Percentiles rank a stretch among this genome's conserved stretches.
Conservation (phyloP, 2,329 filamentous ascomycete genomes). For the Colletotrichum noveboracense region DNA sequence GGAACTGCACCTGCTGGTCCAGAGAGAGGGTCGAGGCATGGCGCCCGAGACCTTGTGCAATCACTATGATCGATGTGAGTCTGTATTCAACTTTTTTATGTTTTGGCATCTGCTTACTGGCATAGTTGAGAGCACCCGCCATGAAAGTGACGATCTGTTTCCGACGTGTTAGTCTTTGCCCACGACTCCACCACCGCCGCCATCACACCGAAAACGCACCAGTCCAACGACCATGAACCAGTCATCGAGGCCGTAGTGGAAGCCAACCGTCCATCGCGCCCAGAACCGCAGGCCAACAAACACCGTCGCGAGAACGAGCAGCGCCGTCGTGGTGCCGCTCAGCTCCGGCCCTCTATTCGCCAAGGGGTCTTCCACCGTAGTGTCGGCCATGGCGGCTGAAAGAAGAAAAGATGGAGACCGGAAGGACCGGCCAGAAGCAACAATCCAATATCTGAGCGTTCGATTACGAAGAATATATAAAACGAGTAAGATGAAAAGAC, state of each 20-base stretch:
- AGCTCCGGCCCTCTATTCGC: constrained; percentile 12
- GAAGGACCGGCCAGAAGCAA: not conserved
- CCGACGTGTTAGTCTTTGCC: not conserved
- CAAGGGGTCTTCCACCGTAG: not conserved
- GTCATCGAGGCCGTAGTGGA: constrained; percentile 14
- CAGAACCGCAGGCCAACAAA: constrained; percentile 13
- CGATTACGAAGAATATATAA: not conserved
- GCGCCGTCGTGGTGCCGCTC: constrained; percentile 5
- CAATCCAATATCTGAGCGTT: not conserved
- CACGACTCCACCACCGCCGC: not conserved
- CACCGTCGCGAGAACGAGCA: constrained; percentile 10
- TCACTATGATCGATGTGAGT: constrained; percentile 1
- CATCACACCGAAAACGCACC: not conserved
- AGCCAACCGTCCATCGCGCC: constrained; percentile 9
- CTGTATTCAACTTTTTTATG: not conserved
- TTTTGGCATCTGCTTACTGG: not conserved
- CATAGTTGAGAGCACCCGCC: constrained; percentile 15
- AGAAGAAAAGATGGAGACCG: not conserved
- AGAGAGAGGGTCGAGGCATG: constrained; percentile 7
- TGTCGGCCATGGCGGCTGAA: constrained; percentile 8
- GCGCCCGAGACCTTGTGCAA: constrained; percentile 8
- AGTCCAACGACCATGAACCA: constrained; percentile 15
- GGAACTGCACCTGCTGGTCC: constrained; percentile 1
- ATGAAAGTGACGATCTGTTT: constrained; percentile 1
- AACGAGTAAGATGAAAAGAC: not conserved